Evolutionary conservation across 345 rosid genomes (phyloP), one percentile per base, ranked within the genome.

Genomic region (Hypericum androsaemum): DNA sequence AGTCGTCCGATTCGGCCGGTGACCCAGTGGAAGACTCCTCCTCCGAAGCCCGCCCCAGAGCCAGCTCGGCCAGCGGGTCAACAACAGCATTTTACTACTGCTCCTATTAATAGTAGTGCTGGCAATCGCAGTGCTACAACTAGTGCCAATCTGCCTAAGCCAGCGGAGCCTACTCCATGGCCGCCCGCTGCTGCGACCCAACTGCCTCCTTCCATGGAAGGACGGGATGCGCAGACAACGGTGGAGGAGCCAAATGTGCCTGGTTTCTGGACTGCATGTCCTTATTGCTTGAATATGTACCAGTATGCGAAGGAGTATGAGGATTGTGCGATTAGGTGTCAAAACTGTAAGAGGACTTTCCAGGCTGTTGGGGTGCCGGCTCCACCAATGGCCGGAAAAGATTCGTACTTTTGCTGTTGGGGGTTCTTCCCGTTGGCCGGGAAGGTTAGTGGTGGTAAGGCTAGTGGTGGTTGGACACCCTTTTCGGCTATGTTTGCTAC

Each of bases 211-310:
- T 4, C 32, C 32, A 4, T 22, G 32, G 32, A 22, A 22, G 32
- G 32, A 22, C 2, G 32, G 32, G 32, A 22, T 22, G 4, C 4
- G 32, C 32, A 22, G 32, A 22, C 32, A 37, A 50, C 32, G 28
- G 22, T 79, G 16, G 43, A 40, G 32, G 70, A 55, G 54, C 50
- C 80, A 22, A 41, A 40, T 63, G 66, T 17, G 7, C 68, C 72
- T 12, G 76, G 82, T 59, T 88, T 94, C 74, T 88, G 97, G 99
- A 94, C 99, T 0, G 77, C 94, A 41, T 94, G 99, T 28, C 97
- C 97, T 0, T 94, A 85, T 62, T 92, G 99, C 54, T 88, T 44
- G 52, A 54, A 71, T 7, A 72, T 92, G n/a, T 88, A 74, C 35
- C 97, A 92, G 75, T 92, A 88, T 56, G 75, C 83, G 0, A 80